A percentile compares a stretch with the other conserved stretches of the same genome.
These are phyloP conservation scores for Rossbeevera mucosa DNA, from an alignment of 768 basidiomycete species.

Conservation along the genomic window DNA sequence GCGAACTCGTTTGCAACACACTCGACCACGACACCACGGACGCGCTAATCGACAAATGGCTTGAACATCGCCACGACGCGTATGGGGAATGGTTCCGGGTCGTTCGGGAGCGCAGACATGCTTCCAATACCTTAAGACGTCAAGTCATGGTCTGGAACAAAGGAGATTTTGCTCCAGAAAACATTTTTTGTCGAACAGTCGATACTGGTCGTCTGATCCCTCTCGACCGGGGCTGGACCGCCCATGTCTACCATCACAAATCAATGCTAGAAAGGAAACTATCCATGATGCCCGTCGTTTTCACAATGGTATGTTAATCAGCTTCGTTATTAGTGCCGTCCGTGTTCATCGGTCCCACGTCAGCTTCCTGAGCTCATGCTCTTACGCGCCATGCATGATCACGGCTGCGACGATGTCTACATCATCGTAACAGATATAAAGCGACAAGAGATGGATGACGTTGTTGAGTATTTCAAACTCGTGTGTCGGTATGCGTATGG, in stretches of 20 bases:
- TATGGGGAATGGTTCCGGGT: conserved; percentile 76
- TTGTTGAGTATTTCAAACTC: conserved; percentile 73
- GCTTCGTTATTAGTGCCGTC: neutral
- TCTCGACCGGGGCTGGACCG: conserved; percentile 78
- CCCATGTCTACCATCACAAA: conserved; percentile 73
- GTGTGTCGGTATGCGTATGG: conserved; percentile 64
- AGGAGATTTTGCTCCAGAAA: conserved; percentile 74
- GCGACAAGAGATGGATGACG: conserved; percentile 76
- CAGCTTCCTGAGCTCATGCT: conserved; percentile 79
- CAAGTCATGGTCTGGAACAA: conserved; percentile 51
- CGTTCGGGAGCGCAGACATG: conserved; percentile 62
- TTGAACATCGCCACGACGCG: conserved; percentile 70
- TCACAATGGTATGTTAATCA: conserved; percentile 59
- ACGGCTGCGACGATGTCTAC: conserved; percentile 72
- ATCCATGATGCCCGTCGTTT: conserved; percentile 76
- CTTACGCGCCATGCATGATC: conserved; percentile 75
- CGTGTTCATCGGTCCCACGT: conserved; percentile 3
- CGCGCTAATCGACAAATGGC: conserved; percentile 80
- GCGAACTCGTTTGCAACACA: conserved; percentile 74
- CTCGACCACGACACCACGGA: conserved; percentile 73
- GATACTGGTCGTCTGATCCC: conserved; percentile 76
- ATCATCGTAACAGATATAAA: conserved; percentile 79
- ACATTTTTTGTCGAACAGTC: conserved; percentile 74
- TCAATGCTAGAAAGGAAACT: conserved; percentile 69
- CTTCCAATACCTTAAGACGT: conserved; percentile 47